Base-by-base conservation (phyloP, 208 protist species). In the Leptomonas pyrrhocoris region DNA sequence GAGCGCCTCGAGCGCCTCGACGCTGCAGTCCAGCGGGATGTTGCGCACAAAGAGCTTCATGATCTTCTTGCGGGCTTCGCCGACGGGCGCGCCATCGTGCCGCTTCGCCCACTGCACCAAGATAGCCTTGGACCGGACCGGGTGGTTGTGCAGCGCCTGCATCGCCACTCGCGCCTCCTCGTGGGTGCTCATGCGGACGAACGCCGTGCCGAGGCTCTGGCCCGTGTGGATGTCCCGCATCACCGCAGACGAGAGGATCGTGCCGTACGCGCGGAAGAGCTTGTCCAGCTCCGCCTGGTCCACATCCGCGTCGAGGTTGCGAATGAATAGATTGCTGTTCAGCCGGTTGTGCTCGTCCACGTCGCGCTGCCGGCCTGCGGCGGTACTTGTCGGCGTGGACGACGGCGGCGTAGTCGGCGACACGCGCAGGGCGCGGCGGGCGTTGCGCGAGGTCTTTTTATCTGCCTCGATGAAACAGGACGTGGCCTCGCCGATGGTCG, bases 41-140 rank as follows among this genome's bases (percentile, higher is more conserved):
- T 94, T 94, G 36, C 89, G 85, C 48, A 94, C 85, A 65, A 94
- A 94, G 11, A 94, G 66, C 72, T 94, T 94, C 36, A 74, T 68
- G 25, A 92, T 94, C 68, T 85, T 83, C 45, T 69, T 66, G 15
- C 86, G 83, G 42, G 83, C 86, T 43, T 89, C 78, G 27, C 86
- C 84, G 19, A 88, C 76, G 0, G 88, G 85, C 19, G 73, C 53
- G 59, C 66, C 70, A 53, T 95, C 90, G 78, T 93, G 90, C 63
- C 83, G 83, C 74, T 80, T 79, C 2, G 90, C 90, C 84, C 85
- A 95, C 55, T 95, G 85, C 6, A 92, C 79, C 28, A 69, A 56
- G 18, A 96, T 57, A 23, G 66, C 56, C 28, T 71, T 71, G 1
- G 71, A 51, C 8, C 66, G 71, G n/a, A 51, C 34, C 9, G n/a